Evolutionary conservation across 2,329 filamentous ascomycete genomes (phyloP).

Genomic region (Tolypocladium inflatum): DNA sequence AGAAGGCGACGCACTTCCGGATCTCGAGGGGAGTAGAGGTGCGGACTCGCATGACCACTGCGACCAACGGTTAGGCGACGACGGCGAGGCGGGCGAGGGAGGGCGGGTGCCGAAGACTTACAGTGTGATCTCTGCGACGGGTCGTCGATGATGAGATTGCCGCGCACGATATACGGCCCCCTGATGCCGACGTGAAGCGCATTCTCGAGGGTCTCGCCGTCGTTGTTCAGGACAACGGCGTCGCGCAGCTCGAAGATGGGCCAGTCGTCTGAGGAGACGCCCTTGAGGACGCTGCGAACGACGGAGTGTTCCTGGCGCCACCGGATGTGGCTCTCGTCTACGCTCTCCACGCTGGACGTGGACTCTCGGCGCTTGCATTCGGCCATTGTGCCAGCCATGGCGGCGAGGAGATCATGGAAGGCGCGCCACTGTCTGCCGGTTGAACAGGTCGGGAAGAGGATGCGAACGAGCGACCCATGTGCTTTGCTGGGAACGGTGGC

Average conservation of each 20-base stretch:
- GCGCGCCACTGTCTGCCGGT: neutral
- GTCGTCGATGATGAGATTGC: slow-evolving; percentile 44
- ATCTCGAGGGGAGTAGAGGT: slow-evolving; percentile 40
- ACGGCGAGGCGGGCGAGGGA: neutral
- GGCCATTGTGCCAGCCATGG: slow-evolving; percentile 19
- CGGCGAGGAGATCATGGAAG: slow-evolving; percentile 7
- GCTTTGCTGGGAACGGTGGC: neutral
- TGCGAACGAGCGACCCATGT: neutral
- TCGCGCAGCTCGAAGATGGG: slow-evolving; percentile 53
- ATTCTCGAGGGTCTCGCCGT: slow-evolving; percentile 46
- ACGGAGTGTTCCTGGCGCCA: slow-evolving; percentile 26
- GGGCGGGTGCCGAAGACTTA: slow-evolving; percentile 17
- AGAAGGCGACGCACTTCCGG: slow-evolving; percentile 35
- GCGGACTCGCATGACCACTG: slow-evolving; percentile 22
- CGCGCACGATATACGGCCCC: slow-evolving; percentile 53
- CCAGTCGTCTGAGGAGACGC: slow-evolving; percentile 38
- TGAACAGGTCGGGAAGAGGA: neutral
- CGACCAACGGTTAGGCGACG: neutral
- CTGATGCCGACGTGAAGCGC: slow-evolving; percentile 50
- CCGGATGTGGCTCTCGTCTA: slow-evolving; percentile 25
- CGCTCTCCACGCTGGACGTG: slow-evolving; percentile 33
- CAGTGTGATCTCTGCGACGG: slow-evolving; percentile 22
- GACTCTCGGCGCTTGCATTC: slow-evolving; percentile 31
- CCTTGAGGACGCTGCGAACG: slow-evolving; percentile 16
- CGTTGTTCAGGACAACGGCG: slow-evolving; percentile 46